These are phyloP conservation scores for Volvox carteri DNA, from an alignment of 163 green algal species.

Conservation along the genomic window DNA sequence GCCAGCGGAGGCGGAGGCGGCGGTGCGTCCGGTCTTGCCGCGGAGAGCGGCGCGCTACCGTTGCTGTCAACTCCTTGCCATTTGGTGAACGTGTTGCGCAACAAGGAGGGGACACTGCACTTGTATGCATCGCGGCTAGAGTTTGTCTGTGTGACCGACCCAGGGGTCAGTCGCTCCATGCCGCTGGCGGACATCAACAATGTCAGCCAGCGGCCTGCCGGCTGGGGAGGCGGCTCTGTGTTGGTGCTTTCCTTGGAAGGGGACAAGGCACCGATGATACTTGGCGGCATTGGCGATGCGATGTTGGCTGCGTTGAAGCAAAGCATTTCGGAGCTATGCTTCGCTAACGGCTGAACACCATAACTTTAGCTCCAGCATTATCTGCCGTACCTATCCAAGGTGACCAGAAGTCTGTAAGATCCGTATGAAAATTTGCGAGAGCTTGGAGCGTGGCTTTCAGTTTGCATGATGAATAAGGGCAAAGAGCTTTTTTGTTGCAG, in stretches of 20 bases:
- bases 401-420: too few species aligned
- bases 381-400: neutral
- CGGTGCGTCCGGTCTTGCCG: neutral
- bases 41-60: conserved; percentile 13
- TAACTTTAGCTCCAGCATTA: neutral
- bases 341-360: conserved; percentile 7
- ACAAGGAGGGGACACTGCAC: conserved; percentile 56
- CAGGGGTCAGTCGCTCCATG: conserved; percentile 18
- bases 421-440: too few species aligned
- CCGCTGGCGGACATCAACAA: conserved; percentile 44
- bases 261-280: conserved; percentile 26
- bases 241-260: conserved; percentile 46
- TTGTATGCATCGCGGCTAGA: conserved; percentile 51
- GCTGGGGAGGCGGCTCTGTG: conserved; percentile 50
- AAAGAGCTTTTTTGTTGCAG: too few species aligned
- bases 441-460: too few species aligned
- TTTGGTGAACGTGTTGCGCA: conserved; percentile 42
- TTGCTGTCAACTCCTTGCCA: conserved; percentile 49
- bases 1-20: neutral
- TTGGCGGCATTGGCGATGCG: conserved; percentile 57
- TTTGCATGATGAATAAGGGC: too few species aligned
- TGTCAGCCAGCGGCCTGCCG: conserved; percentile 49
- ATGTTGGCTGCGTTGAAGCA: conserved; percentile 56
- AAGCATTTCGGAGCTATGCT: conserved; percentile 55
- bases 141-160: conserved; percentile 42